Base-by-base conservation (phyloP, 2,329 filamentous ascomycete genomes). In the Pestalotiopsis sp. region DNA sequence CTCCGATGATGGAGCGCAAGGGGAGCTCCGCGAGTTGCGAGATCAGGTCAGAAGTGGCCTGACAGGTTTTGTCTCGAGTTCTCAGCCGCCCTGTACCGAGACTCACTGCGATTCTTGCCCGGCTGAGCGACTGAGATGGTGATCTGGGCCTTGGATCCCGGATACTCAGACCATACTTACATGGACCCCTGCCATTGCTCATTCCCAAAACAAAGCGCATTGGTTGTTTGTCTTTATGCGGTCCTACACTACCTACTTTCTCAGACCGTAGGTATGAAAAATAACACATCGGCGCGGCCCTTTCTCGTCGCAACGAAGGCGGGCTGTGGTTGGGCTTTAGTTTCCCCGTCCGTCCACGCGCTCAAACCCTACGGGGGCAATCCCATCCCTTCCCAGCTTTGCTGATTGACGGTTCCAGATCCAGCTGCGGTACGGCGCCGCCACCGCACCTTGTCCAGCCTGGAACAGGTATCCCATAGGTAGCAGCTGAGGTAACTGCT, bases 11-110 rank as follows among this genome's bases (percentile, higher is more conserved):
- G 59, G 59, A 40, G 45, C 20, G 25, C 17, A 27, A 62, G 59
- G 59, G 59, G 59, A 62, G 27, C 59, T 40, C 59, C 59, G 59
- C 59, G 59, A 62, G 27, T 36, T 62, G 59, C 59, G 59, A 62
- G 27, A 62, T 62, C 59, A 62, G 59, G 25, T 62, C 59, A 62
- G 59, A 62, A 62, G 59, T 62, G 59, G 59, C 59, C 59, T 62
- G 59, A 62, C 59, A 40, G 59, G 5, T 14, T 20, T 62, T 62
- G 31, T 62, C 59, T 62, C 59, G 17, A 12, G 38, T 41, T 5
- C 31, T 40, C 59, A 38, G 12, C 31, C 59, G 45, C 17, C 31
- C 6, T 6, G 27, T 9, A 38, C 25, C 4, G 5, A 27, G 27
- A 27, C 27, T 27, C 27, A 5, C 25, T 27, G 25, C 25, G 25